Base-by-base conservation (phyloP, 352 stramenopile species). In the Globisporangium megalacanthum region DNA sequence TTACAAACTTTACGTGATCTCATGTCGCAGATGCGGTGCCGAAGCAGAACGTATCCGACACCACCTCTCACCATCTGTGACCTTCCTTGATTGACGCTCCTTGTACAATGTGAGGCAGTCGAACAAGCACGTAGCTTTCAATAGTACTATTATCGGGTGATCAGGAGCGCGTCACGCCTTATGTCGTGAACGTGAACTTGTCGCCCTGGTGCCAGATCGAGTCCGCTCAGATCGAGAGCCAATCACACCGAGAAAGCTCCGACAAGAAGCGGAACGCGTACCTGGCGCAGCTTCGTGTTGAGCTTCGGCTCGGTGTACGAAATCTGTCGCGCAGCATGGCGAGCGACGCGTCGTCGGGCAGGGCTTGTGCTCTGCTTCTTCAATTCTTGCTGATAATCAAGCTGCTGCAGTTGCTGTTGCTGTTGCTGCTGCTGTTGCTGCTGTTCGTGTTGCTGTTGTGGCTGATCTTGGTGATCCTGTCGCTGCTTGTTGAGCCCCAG, bases 251-350 rank as follows among this genome's bases (percentile, higher is more conserved):
- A 45, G 6, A 8, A 54, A 14, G 17, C 6, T 39, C 48, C 20
- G 36, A 48, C 15, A 29, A 13, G 6, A 48, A 10, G 20, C 14
- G 41, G 5, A 25, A 48, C 20, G 45, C 68, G 47, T 65, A 92
- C 81, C 79, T 89, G 77, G 19, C 82, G 82, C 33, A 92, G 75
- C 60, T 92, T 92, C 6, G 73, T 82, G 65, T 88, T 92, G 60
- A 92, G 70, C 58, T 89, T 92, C 47, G 82, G 82, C 25, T 88
- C 77, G 0, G 56, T 68, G 64, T 92, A 92, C 35, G 75, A 89
- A 44, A 89, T 56, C 19, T 62, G 66, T 44, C 33, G 35, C 15
- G 73, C 56, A 29, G 68, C 56, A 14, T 60, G 60, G 36, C 76
- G 75, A 22, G 51, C 62, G 25, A 52, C 55, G 22, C 70, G 71